Evolutionary conservation across 164 flowering plant genomes (phyloP).

Genomic region (Vitis amurensis): DNA sequence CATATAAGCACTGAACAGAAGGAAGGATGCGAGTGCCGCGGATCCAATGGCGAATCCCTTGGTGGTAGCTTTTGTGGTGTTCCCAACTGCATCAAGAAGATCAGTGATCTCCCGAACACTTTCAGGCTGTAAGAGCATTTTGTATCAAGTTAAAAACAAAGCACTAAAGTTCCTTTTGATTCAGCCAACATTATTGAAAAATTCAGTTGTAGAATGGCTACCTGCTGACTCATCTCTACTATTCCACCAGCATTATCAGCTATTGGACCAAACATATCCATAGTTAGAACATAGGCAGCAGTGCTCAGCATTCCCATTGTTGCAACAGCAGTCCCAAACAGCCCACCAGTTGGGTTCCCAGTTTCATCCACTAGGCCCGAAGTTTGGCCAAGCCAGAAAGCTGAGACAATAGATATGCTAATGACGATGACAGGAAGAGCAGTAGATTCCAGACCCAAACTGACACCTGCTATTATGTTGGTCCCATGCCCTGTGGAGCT

Average conservation of each 20-base stretch:
- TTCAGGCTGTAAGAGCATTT: constrained; percentile 70
- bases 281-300: constrained; percentile 97
- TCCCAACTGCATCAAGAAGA: constrained; percentile 97
- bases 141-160: constrained; percentile 1
- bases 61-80: constrained; percentile 98
- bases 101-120: constrained; percentile 98
- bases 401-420: constrained; percentile 75
- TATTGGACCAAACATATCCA: constrained; percentile 99
- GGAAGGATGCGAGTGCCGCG: constrained; percentile 98
- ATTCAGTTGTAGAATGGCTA: constrained; percentile 20
- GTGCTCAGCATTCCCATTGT: constrained; percentile 99
- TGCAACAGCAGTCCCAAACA: constrained; percentile 99
- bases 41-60: constrained; percentile 99
- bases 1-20: constrained; percentile 98
- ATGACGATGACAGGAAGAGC: constrained; percentile 98
- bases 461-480: constrained; percentile 95
- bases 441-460: constrained; percentile 96
- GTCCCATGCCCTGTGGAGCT: constrained; percentile 99
- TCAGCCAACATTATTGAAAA: constrained; percentile 1
- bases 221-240: constrained; percentile 99
- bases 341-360: constrained; percentile 90
- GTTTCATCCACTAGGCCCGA: constrained; percentile 90
- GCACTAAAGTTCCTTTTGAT: neutral
- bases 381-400: constrained; percentile 95
- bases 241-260: constrained; percentile 99